These are phyloP conservation scores for Fusarium sp. DNA, from an alignment of 2,329 filamentous ascomycete species.

Conservation along the genomic window DNA sequence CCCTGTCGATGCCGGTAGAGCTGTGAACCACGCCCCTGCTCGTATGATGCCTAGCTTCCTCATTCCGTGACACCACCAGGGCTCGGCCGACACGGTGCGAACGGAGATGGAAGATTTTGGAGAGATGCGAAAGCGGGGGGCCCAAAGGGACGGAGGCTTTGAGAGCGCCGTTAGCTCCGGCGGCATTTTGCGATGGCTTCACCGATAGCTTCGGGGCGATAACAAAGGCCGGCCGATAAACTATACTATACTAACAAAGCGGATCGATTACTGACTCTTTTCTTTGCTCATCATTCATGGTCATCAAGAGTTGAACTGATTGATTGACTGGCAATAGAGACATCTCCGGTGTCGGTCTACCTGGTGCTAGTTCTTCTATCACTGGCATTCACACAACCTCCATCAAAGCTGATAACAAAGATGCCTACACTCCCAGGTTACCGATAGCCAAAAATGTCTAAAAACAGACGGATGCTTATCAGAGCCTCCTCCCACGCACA, in stretches of 20 bases:
- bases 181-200: constrained; percentile 3
- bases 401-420: constrained; percentile 14
- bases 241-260: neutral
- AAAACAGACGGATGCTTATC: constrained; percentile 36
- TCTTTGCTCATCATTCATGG: neutral
- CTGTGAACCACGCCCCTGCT: constrained; percentile 13
- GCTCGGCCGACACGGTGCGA: constrained; percentile 5
- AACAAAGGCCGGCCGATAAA: neutral
- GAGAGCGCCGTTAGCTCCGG: neutral
- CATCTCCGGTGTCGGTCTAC: neutral
- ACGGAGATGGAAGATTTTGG: constrained; percentile 2
- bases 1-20: neutral
- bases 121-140: neutral
- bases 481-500: constrained; percentile 21
- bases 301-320: neutral
- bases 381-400: constrained; percentile 27
- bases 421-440: neutral
- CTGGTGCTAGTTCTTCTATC: constrained; percentile 1
- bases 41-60: constrained; percentile 13
- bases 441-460: constrained; percentile 12
- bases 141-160: neutral
- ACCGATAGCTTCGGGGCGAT: neutral
- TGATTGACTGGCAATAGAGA: neutral
- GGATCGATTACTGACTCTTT: neutral
- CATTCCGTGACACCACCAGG: neutral